These are phyloP conservation scores for Penicillium atrosanguineum DNA, from an alignment of 495 filamentous ascomycete species.

Conservation along the genomic window DNA sequence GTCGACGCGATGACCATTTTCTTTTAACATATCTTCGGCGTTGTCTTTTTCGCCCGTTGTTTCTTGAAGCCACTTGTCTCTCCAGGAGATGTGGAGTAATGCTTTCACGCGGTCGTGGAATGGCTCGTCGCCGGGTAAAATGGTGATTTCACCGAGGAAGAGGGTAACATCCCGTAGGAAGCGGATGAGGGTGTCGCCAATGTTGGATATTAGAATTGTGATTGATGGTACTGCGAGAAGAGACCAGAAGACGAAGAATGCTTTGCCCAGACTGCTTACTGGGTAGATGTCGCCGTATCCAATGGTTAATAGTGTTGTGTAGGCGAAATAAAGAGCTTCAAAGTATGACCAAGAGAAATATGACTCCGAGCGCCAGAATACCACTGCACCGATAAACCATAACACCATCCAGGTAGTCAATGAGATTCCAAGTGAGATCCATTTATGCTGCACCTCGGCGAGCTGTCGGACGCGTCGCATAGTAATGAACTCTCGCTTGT, in stretches of 20 bases:
- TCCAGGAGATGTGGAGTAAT: slow-evolving; percentile 16
- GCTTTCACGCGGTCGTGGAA: slow-evolving; percentile 20
- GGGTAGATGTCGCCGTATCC: slow-evolving; percentile 80
- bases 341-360: slow-evolving; percentile 76
- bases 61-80: slow-evolving; percentile 24
- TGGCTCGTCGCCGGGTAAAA: slow-evolving; percentile 64
- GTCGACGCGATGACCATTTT: slow-evolving; percentile 2
- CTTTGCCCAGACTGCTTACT: slow-evolving; percentile 65
- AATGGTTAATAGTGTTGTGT: slow-evolving; percentile 75
- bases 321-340: slow-evolving; percentile 74
- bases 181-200: slow-evolving; percentile 64
- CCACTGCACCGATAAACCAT: slow-evolving; percentile 75
- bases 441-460: slow-evolving; percentile 58
- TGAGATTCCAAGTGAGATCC: slow-evolving; percentile 66
- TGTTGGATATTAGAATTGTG: slow-evolving; percentile 81
- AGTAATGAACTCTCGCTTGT: slow-evolving; percentile 69
- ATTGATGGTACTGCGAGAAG: slow-evolving; percentile 77
- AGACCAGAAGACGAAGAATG: slow-evolving; percentile 90
- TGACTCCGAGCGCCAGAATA: slow-evolving; percentile 62
- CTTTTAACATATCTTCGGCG: slow-evolving; percentile 4
- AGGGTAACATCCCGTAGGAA: slow-evolving; percentile 66
- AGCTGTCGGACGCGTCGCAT: slow-evolving; percentile 72
- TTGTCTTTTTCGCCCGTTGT: slow-evolving; percentile 16
- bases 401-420: slow-evolving; percentile 61
- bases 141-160: slow-evolving; percentile 68